Evolutionary conservation across 1,284 basidiomycete genomes (phyloP), one percentile per base, ranked within the genome.

Genomic region (Tilletia horrida): DNA sequence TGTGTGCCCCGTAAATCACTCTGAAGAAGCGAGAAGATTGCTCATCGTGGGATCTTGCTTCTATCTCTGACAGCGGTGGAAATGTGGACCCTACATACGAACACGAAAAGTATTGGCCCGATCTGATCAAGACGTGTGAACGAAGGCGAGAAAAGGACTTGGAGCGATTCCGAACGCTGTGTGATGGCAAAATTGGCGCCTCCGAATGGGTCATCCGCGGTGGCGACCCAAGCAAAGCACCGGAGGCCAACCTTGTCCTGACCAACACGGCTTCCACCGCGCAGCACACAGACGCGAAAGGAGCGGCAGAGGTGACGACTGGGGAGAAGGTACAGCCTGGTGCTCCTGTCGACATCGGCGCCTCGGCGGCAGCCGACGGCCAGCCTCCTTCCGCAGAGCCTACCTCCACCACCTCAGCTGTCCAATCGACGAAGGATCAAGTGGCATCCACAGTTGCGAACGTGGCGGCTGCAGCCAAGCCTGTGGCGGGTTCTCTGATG

Each of bases 71-170:
- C 45, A 65, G 64, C 61, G 76, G 76, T 42, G 76, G 76, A 8
- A 64, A 74, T 64, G 62, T 78, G 25, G 76, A 83, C 63, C 77
- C 82, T 65, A 67, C 86, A 67, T 92, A 90, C 74, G 84, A 85
- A 0, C 90, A 92, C 75, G 86, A 87, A 40, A 85, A 86, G 69
- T 92, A 91, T 78, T 91, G 91, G 89, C 85, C 86, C 1, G 85
- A 85, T 21, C 84, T 92, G 29, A 81, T 90, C 1, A 76, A 83
- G 66, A 82, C 88, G 75, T 86, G 86, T 69, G 84, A 86, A 14
- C 84, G 86, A 67, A 84, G 87, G 61, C 83, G 84, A 61, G 82
- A 84, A 55, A 78, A 71, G 47, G 86, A 88, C 85, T 82, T 86
- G 71, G 84, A 85, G 65, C 85, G 84, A 31, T 93, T 82, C 79